These are phyloP conservation scores for Pythium utonaiense DNA, from an alignment of 352 stramenopile genomes.

Conservation along the genomic window DNA sequence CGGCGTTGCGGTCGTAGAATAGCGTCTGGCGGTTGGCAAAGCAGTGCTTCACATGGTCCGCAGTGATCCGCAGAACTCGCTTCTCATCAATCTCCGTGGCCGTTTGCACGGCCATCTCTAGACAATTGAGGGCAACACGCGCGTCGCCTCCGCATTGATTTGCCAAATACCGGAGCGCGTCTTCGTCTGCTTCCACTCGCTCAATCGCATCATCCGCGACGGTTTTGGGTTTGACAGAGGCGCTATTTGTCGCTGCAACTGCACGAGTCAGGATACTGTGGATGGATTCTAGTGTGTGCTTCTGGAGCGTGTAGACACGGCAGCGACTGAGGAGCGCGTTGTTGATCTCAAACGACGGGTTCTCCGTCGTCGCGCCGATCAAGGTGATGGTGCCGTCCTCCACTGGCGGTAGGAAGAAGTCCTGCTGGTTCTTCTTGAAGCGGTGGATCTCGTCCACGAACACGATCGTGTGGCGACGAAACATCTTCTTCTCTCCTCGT, in stretches of 20 bases:
- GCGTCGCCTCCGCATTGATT: slow-evolving; percentile 76
- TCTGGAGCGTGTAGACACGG: slow-evolving; percentile 74
- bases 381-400: slow-evolving; percentile 84
- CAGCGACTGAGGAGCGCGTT: slow-evolving; percentile 78
- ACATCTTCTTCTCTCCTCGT: slow-evolving; percentile 54
- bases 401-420: slow-evolving; percentile 81
- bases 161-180: slow-evolving; percentile 61
- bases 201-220: not conserved
- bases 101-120: slow-evolving; percentile 75
- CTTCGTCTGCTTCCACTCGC: slow-evolving; percentile 45
- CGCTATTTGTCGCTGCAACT: slow-evolving; percentile 27
- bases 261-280: slow-evolving; percentile 64
- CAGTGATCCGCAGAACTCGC: slow-evolving; percentile 36
- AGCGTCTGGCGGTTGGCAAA: slow-evolving; percentile 71
- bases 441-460: slow-evolving; percentile 89
- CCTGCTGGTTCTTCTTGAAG: slow-evolving; percentile 88
- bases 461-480: slow-evolving; percentile 66
- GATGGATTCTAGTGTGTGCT: slow-evolving; percentile 62
- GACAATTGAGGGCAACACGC: slow-evolving; percentile 74
- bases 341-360: slow-evolving; percentile 88
- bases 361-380: slow-evolving; percentile 88
- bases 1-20: slow-evolving; percentile 82
- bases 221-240: slow-evolving; percentile 15
- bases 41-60: slow-evolving; percentile 62
- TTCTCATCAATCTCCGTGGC: slow-evolving; percentile 25